Base-by-base conservation (phyloP, 2,329 filamentous ascomycete genomes). In the Trichoderma breve region DNA sequence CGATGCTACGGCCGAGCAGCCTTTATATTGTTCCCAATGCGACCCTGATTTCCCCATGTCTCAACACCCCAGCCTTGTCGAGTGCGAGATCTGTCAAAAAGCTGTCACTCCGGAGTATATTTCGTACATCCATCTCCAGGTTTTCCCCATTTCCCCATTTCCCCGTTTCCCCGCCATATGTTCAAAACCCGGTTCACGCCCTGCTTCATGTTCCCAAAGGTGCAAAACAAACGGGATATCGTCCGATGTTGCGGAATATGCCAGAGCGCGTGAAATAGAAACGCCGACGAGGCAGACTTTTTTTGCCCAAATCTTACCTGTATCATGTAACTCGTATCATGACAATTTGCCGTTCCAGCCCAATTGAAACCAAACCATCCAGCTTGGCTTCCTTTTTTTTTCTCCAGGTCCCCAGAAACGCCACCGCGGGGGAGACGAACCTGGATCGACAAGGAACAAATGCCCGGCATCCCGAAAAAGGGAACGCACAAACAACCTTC, bases 71-170 rank as follows among this genome's bases (percentile, higher is more conserved):
- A 24, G 47, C 47, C 21, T 53, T 51, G 43, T 12, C 43, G 4
- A 21, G 55, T 18, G 43, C 57, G 32, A 70, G 67, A 70, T 70
- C 67, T 70, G 67, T 36, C 67, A 53, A 53, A 61, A 18, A 70
- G 67, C 67, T 53, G 67, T 70, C 57, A 62, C 67, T 28, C 39
- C 67, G 67, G 67, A 70, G 67, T 70, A 62, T 70, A 70, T 36
- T 36, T n/a, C 9, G n/a, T 12, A 24, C 43, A 51, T n/a, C 8
- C 57, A 62, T 70, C 67, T 58, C 67, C 67, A 70, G 67, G 21
- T 70, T 68, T 70, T 51, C 55, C 66, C 66, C 53, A 51, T 60
- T 69, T 69, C 57, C 67, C 67, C 67, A 70, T 70, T 70, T 70
- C 67, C 28, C 67, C 67, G 67, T 70, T 70, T 70, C 67, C 67